Conservation (phyloP, 768 basidiomycete genomes). For the Lenzites betulinus region DNA sequence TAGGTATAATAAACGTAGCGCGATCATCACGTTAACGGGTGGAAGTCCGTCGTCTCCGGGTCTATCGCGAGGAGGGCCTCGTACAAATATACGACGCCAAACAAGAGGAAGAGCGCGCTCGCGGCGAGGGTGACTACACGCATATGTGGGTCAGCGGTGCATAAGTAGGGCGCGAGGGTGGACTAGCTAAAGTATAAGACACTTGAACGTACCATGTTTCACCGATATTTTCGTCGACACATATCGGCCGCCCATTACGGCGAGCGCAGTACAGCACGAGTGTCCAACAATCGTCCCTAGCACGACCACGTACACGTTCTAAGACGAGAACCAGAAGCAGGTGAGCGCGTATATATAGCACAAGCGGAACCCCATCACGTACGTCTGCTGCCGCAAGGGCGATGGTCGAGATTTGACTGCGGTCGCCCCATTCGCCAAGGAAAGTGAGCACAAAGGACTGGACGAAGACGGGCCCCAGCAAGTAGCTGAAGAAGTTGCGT, state of each 20-base stretch:
- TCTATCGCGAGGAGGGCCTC: conserved; percentile 42
- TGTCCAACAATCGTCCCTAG: conserved; percentile 91
- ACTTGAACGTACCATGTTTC: conserved; percentile 72
- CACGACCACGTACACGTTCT: conserved; percentile 93
- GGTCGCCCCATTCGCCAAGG: conserved; percentile 98
- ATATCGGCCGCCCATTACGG: conserved; percentile 90
- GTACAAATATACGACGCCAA: conserved; percentile 77
- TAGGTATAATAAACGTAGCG: conserved; percentile 12
- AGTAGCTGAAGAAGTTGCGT: conserved; percentile 82
- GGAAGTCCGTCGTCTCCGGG: conserved; percentile 28
- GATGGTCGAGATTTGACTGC: conserved; percentile 98
- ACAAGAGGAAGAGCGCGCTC: conserved; percentile 78
- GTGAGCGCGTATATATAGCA: conserved; percentile 14
- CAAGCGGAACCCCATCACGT: background rate
- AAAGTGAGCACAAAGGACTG: conserved; percentile 95
- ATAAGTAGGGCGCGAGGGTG: too few species aligned
- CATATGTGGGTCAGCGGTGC: background rate
- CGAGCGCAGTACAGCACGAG: conserved; percentile 81
- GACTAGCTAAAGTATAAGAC: too few species aligned
- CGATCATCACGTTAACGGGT: conserved; percentile 21
- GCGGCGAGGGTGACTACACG: conserved; percentile 78
- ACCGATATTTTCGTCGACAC: conserved; percentile 94
- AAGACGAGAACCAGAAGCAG: conserved; percentile 17
- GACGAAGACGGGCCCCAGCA: too few species aligned
- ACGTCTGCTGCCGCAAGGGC: conserved; percentile 96